Conservation (phyloP, 306 rosid species). For the Medicago ruthenica region DNA sequence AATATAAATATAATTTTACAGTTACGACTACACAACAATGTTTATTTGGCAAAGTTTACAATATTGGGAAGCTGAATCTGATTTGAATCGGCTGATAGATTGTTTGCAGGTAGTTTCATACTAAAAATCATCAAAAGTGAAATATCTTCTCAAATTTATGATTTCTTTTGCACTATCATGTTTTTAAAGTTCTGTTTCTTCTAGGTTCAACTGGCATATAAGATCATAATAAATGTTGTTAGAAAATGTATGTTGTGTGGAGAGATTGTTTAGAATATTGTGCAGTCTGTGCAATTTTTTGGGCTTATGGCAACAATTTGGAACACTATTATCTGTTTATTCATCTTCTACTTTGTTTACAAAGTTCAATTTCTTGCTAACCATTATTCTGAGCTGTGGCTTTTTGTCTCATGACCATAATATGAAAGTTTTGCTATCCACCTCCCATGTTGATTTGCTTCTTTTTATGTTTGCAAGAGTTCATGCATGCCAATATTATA, state of each 20-base stretch:
- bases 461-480: no score
- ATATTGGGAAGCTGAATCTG: neutral
- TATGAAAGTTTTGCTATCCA: no score
- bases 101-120: slow-evolving; percentile 15
- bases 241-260: neutral
- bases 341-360: neutral
- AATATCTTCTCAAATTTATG: slow-evolving; percentile 13
- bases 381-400: neutral
- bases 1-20: neutral
- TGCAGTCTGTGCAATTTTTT: neutral
- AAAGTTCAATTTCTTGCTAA: slow-evolving; percentile 1
- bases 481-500: no score
- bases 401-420: no score
- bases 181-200: neutral
- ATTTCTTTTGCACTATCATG: slow-evolving; percentile 13
- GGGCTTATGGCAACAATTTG: neutral
- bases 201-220: neutral
- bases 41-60: slow-evolving; percentile 15
- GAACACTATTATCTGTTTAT: neutral
- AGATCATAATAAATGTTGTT: neutral
- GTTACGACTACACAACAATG: slow-evolving; percentile 16
- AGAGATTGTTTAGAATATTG: slow-evolving; percentile 19
- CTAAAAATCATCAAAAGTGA: neutral
- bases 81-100: slow-evolving; percentile 2
- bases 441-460: no score